A percentile compares a stretch with the other conserved stretches of the same genome.
Evolutionary conservation across 108 stramenopile species (phyloP).

Genomic region (Discostella stelligeroides): DNA sequence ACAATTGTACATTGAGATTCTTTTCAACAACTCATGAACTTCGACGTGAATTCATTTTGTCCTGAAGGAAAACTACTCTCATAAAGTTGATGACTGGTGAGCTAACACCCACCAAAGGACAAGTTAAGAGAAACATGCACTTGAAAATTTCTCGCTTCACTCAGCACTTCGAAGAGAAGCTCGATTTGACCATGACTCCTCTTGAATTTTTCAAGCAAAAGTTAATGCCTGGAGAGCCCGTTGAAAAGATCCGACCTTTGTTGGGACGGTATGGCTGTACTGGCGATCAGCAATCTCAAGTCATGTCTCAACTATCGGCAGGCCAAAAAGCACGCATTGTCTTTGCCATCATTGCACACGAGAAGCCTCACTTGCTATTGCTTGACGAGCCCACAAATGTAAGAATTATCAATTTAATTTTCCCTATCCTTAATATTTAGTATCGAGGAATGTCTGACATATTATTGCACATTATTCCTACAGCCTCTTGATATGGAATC

Average conservation of each 20-base stretch:
- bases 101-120: constrained; percentile 89
- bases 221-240: constrained; percentile 75
- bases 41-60: neutral
- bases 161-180: constrained; percentile 98
- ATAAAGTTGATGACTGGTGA: constrained; percentile 94
- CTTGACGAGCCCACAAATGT: constrained; percentile 98
- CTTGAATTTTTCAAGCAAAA: constrained; percentile 95
- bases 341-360: constrained; percentile 96
- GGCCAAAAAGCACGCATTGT: constrained; percentile 98
- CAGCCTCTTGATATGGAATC: constrained; percentile 96
- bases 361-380: constrained; percentile 95
- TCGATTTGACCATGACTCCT: constrained; percentile 95
- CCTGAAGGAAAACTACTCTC: constrained; percentile 83
- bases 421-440: no score
- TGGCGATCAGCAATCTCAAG: constrained; percentile 81
- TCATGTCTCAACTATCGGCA: constrained; percentile 91
- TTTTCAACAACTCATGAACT: no score
- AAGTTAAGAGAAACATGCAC: constrained; percentile 92
- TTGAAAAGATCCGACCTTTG: constrained; percentile 81
- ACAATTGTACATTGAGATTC: neutral
- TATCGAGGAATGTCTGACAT: no score
- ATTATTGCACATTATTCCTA: no score
- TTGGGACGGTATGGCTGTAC: constrained; percentile 96
- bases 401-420: no score
- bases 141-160: constrained; percentile 94